phyloP scores from a whole-genome alignment of 2,329 filamentous ascomycete genomes.

The Fusarium ramigenum region DNA sequence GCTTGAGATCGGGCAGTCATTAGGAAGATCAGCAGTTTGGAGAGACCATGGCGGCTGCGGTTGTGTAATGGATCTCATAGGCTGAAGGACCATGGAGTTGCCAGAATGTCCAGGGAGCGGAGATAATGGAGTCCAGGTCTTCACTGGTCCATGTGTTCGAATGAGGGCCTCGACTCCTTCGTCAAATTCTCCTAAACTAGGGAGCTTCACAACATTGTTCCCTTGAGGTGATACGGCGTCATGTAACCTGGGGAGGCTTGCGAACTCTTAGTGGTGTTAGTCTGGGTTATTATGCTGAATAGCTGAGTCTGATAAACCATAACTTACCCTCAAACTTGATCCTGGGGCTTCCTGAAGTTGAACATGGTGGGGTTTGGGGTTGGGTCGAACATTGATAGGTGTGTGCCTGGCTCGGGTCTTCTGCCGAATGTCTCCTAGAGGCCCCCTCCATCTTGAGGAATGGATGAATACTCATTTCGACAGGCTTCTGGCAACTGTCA shows the following conservation, averaged over 20 bases:
- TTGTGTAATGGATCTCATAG: slow-evolving; percentile 20
- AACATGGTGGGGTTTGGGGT: slow-evolving; percentile 42
- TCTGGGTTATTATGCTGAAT: slow-evolving; percentile 18
- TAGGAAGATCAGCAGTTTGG: slow-evolving; percentile 12
- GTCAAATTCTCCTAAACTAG: slow-evolving; percentile 51
- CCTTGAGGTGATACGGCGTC: slow-evolving; percentile 26
- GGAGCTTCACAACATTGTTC: slow-evolving; percentile 42
- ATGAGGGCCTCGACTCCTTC: slow-evolving; percentile 51
- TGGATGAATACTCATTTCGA: slow-evolving; percentile 36
- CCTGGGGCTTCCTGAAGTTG: slow-evolving; percentile 48
- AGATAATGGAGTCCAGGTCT: slow-evolving; percentile 43
- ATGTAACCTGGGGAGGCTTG: slow-evolving; percentile 38
- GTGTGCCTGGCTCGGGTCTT: background rate
- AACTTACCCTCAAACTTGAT: slow-evolving; percentile 47
- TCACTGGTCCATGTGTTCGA: slow-evolving; percentile 44
- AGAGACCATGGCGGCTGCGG: slow-evolving; percentile 28
- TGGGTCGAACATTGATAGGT: slow-evolving; percentile 16
- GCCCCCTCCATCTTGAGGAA: slow-evolving; percentile 29
- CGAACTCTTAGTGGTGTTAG: slow-evolving; percentile 40
- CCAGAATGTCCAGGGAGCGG: slow-evolving; percentile 41
- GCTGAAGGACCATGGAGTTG: slow-evolving; percentile 38
- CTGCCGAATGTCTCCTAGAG: slow-evolving; percentile 3
- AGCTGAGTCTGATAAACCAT: background rate
- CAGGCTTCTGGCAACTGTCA: slow-evolving; percentile 2
- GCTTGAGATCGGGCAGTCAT: slow-evolving; percentile 18